phyloP scores from a whole-genome alignment of 345 rosid species.

The Ailanthus altissimus region DNA sequence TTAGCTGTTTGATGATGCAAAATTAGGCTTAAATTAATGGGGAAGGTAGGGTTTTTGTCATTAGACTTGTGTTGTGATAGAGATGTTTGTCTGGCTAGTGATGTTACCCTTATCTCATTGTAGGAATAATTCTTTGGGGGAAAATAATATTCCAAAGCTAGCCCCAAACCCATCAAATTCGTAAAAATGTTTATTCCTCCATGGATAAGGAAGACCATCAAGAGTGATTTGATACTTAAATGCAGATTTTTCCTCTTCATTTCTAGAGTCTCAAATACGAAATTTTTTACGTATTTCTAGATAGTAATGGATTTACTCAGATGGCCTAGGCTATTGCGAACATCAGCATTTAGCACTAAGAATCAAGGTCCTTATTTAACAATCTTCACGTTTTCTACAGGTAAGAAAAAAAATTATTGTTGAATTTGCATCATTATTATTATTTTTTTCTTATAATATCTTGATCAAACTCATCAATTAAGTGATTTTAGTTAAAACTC shows the following conservation, averaged over 20 bases:
- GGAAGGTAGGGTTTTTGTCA: slow-evolving; percentile 19
- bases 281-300: no score
- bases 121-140: slow-evolving; percentile 8
- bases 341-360: not conserved
- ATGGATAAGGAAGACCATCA: not conserved
- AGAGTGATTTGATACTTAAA: not conserved
- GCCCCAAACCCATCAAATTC: not conserved
- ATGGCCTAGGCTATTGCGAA: not conserved
- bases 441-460: not conserved
- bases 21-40: slow-evolving; percentile 28
- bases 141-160: not conserved
- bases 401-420: no score
- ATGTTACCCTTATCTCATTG: slow-evolving; percentile 17
- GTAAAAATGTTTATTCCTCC: not conserved
- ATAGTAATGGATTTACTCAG: not conserved
- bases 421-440: not conserved
- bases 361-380: not conserved
- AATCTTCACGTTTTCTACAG: not conserved
- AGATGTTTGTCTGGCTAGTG: slow-evolving; percentile 13
- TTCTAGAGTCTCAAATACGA: not conserved
- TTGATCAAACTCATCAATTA: no score
- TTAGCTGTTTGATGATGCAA: slow-evolving; percentile 29
- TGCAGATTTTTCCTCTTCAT: not conserved
- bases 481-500: no score
- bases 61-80: not conserved